These are phyloP conservation scores for Leishmania aethiopica DNA, from an alignment of 208 protist species.

Conservation along the genomic window DNA sequence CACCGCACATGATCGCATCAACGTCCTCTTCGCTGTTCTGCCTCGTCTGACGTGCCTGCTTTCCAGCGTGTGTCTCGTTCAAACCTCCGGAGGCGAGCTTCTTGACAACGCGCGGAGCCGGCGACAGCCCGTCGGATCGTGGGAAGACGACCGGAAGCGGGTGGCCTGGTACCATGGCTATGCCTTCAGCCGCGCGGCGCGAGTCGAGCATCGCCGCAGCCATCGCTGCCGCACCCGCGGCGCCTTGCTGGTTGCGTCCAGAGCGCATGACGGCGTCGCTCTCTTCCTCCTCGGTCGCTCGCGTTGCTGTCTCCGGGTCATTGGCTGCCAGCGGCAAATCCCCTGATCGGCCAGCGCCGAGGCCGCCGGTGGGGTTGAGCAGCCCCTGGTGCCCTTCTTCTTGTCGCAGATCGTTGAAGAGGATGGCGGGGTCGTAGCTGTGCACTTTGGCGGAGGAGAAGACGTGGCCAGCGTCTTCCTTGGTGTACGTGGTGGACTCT, in stretches of 20 bases:
- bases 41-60: constrained; percentile 23
- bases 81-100: constrained; percentile 44
- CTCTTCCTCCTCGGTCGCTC: constrained; percentile 43
- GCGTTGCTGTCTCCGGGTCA: constrained; percentile 17
- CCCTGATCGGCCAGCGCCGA: constrained; percentile 1
- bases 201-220: constrained; percentile 68
- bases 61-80: constrained; percentile 18
- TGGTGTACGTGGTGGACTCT: constrained; percentile 38
- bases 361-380: constrained; percentile 2
- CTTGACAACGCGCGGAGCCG: constrained; percentile 52
- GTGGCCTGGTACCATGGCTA: constrained; percentile 59
- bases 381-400: constrained; percentile 32
- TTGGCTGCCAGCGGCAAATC: constrained; percentile 21
- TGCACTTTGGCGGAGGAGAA: constrained; percentile 47
- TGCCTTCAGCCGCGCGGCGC: constrained; percentile 45
- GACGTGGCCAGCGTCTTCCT: constrained; percentile 49
- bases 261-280: constrained; percentile 62
- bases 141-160: constrained; percentile 71
- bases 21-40: constrained; percentile 20
- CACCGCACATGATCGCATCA: constrained; percentile 36
- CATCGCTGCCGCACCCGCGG: constrained; percentile 62
- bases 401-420: constrained; percentile 50
- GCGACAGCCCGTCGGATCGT: constrained; percentile 37
- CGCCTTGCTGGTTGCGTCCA: constrained; percentile 60
- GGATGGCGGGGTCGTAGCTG: constrained; percentile 60